Evolutionary conservation across 2,329 filamentous ascomycete genomes (phyloP), one percentile per base, ranked within the genome.

Genomic region (Lachnellula hyalina): DNA sequence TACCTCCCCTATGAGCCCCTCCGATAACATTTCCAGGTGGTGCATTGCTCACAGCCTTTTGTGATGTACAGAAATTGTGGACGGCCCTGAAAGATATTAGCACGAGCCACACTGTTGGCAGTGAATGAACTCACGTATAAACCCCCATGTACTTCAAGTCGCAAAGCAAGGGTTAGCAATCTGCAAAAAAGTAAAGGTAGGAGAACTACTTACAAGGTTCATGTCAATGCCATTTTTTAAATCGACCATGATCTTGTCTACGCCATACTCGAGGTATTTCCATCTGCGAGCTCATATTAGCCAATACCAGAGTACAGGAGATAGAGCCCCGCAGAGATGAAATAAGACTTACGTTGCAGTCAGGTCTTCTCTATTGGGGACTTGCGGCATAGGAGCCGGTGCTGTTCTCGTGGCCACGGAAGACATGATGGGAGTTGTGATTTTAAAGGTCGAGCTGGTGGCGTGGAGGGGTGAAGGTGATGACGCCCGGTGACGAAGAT

Each of bases 41-140:
- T 14, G 73, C 74, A 51, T 82, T 78, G n/a, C 83, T 81, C 45
- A 92, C 85, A 1, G 90, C 90, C 72, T 97, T 97, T 72, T 97
- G 94, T 23, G 94, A 96, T 54, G 94, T 99, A 73, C 94, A 99
- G 73, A 99, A 99, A 76, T 99, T 96, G 76, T 99, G 94, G 49
- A 99, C 94, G 58, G 92, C 91, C 51, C 81, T 92, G 70, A 53
- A 49, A 49, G 46, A 46, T 19, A 67, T 82, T 63, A 82, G 74
- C 52, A 42, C 51, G 51, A 4, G 28, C 19, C 50, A 41, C 38
- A 3, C n/a, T 9, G 44, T 19, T 21, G 46, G 40, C 23, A 36
- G 64, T 17, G 66, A 7, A 32, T 47, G 35, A 51, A 72, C 74
- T 63, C 70, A 90, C 87, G 93, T 96, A 75, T 97, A 97, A 57